Base-by-base conservation (phyloP, 2,329 filamentous ascomycete species). In the Nannizzia gypsea region DNA sequence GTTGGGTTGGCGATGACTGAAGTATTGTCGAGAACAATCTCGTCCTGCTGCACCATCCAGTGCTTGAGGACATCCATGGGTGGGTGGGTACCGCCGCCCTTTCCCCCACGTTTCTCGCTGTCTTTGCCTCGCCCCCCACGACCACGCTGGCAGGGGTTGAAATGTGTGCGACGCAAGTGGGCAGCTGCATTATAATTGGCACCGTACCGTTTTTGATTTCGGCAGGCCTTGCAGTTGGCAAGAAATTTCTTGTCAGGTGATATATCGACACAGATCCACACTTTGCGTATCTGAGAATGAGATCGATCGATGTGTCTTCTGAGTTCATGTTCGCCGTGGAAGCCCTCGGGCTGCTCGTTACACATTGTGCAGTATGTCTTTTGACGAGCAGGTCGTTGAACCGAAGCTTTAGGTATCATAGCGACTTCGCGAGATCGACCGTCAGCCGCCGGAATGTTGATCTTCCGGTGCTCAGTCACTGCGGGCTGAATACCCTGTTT, bases 181-280 rank as follows among this genome's bases (percentile, higher is more conserved):
- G 90, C 92, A 0, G 90, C 90, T 0, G 91, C 92, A 67, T 97
- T 97, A 75, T 97, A 96, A 75, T 96, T 93, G 15, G 88, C 89
- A 2, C 88, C 88, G 67, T 97, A 97, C 61, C 83, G 81, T 77
- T 96, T 96, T 59, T 81, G 76, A 50, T 81, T 80, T 56, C 80
- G 81, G 72, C 92, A 97, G 55, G 88, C 83, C 73, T 95, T 95
- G 81, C 91, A 96, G 65, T 87, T 87, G 57, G 79, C 77, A 36
- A 97, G 81, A 44, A 90, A 85, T 73, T 81, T 74, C 81, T 80
- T 72, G 75, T 83, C 70, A 66, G 78, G 66, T 72, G 81, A 75
- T 24, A 80, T 80, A 63, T 86, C 83, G 42, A 83, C 76, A 67
- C 82, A 85, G 55, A 86, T 79, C 80, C 81, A 87, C 59, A 83